Percentiles rank a stretch among this genome's conserved stretches.
Conservation (phyloP, 805 yeast genomes). For the Metschnikowia proteae region DNA sequence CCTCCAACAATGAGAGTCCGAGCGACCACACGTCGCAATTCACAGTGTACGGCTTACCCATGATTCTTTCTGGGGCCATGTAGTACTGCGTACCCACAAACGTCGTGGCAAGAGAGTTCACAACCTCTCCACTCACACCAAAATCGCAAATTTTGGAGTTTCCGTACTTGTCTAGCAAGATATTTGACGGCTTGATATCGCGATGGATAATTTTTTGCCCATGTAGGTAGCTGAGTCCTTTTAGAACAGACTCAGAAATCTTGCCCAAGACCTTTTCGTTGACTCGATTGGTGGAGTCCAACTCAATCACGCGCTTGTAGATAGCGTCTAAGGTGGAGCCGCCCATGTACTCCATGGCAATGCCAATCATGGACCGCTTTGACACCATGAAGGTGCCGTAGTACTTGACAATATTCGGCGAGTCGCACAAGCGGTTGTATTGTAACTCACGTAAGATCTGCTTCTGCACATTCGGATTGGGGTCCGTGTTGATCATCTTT, state of each 20-base stretch:
- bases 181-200: slow-evolving; percentile 95
- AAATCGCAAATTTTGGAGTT: slow-evolving; percentile 92
- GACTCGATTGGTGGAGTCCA: slow-evolving; percentile 71
- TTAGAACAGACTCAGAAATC: slow-evolving; percentile 78
- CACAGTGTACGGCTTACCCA: slow-evolving; percentile 92
- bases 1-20: slow-evolving; percentile 88
- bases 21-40: slow-evolving; percentile 96
- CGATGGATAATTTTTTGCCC: slow-evolving; percentile 86
- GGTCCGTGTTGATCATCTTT: slow-evolving; percentile 68
- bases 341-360: slow-evolving; percentile 97
- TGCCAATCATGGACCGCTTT: slow-evolving; percentile 74
- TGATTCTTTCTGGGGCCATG: slow-evolving; percentile 98
- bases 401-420: slow-evolving; percentile 84
- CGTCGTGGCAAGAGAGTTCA: slow-evolving; percentile 90
- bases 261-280: slow-evolving; percentile 92
- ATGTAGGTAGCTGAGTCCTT: slow-evolving; percentile 85
- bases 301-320: slow-evolving; percentile 66
- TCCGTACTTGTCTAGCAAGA: slow-evolving; percentile 69
- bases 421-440: slow-evolving; percentile 76
- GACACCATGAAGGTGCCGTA: slow-evolving; percentile 88
- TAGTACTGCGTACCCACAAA: slow-evolving; percentile 96
- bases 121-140: slow-evolving; percentile 97
- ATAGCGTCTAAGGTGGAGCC: slow-evolving; percentile 88
- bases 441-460: slow-evolving; percentile 90
- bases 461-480: slow-evolving; percentile 81